Percentiles rank a stretch among this genome's conserved stretches.
These are phyloP conservation scores for Chromera velia DNA, from an alignment of 73 alveolate genomes.

Conservation along the genomic window DNA sequence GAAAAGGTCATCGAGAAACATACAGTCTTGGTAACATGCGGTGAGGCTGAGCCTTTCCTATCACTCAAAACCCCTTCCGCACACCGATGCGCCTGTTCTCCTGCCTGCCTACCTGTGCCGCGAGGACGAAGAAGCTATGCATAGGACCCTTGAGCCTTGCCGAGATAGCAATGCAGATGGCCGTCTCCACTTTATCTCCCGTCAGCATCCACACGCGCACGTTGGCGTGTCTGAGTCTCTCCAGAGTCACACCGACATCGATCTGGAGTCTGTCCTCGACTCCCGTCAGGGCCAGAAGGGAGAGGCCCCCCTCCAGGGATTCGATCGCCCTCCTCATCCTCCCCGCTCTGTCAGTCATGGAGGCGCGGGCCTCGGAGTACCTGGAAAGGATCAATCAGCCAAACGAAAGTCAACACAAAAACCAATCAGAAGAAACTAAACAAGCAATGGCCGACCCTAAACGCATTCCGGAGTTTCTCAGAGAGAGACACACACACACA, in stretches of 20 bases:
- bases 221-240: conserved; percentile 81
- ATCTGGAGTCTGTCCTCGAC: conserved; percentile 90
- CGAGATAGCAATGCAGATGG: conserved; percentile 86
- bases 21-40: conserved; percentile 12
- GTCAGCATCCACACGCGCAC: conserved; percentile 93
- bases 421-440: too few species aligned
- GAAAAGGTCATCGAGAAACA: background rate
- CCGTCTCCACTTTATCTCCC: conserved; percentile 94
- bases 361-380: conserved; percentile 60
- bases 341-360: conserved; percentile 58
- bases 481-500: background rate
- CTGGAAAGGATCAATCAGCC: too few species aligned
- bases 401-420: too few species aligned
- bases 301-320: conserved; percentile 63
- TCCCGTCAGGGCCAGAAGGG: conserved; percentile 78
- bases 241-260: conserved; percentile 79
- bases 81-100: conserved; percentile 40
- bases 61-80: conserved; percentile 31
- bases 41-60: conserved; percentile 46
- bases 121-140: too few species aligned
- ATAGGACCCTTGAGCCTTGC: conserved; percentile 77
- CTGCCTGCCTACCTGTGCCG: conserved; percentile 59
- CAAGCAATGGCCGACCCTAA: too few species aligned
- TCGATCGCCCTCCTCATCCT: conserved; percentile 48
- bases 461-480: too few species aligned